phyloP scores from a whole-genome alignment of 2,329 filamentous ascomycete species.

The Onygenales sp. region DNA sequence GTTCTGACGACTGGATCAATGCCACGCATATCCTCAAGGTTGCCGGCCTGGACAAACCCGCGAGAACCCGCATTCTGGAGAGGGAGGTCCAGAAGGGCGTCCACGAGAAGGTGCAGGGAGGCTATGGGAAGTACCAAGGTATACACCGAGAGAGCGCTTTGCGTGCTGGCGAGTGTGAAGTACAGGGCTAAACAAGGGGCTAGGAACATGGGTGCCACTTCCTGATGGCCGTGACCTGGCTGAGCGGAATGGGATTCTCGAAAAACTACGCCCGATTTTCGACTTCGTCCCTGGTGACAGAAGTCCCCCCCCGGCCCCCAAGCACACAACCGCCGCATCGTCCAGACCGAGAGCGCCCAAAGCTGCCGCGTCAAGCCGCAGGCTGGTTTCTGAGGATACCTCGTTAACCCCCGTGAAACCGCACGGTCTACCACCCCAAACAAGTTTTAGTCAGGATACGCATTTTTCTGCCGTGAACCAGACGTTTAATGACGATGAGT shows the following conservation, averaged over 20 bases:
- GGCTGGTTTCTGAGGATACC: conserved; percentile 2
- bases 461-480: conserved; percentile 13
- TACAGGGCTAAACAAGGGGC: not conserved
- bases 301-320: conserved; percentile 86
- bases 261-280: conserved; percentile 78
- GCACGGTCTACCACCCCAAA: not conserved
- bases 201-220: conserved; percentile 93
- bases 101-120: conserved; percentile 96
- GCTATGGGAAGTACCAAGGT: conserved; percentile 98
- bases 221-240: conserved; percentile 71
- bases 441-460: conserved; percentile 6
- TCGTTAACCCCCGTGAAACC: conserved; percentile 5
- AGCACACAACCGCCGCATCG: conserved; percentile 61
- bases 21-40: conserved; percentile 98
- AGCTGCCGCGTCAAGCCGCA: conserved; percentile 32
- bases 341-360: conserved; percentile 75
- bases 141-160: conserved; percentile 1
- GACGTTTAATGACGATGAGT: conserved; percentile 56
- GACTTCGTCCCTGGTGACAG: conserved; percentile 76
- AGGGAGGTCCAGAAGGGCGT: conserved; percentile 92
- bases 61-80: conserved; percentile 87
- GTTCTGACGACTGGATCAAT: conserved; percentile 95
- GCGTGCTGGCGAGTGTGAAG: not conserved
- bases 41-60: conserved; percentile 93
- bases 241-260: conserved; percentile 74